A percentile compares a stretch with the other conserved stretches of the same genome.
These are phyloP conservation scores for Globisporangium nagaii DNA, from an alignment of 352 stramenopile species.

Conservation along the genomic window DNA sequence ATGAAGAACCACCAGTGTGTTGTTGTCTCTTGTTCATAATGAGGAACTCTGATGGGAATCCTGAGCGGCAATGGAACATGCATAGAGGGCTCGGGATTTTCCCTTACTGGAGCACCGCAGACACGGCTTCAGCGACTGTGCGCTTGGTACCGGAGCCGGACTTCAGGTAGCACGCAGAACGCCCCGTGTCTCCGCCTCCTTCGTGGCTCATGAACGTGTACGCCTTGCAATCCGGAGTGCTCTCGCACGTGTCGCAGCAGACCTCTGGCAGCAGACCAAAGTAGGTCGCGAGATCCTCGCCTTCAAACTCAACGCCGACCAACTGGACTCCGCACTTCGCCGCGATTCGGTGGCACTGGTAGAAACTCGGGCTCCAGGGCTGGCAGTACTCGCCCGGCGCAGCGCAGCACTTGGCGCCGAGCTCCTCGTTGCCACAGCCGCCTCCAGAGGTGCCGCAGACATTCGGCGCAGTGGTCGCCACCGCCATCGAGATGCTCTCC, in stretches of 20 bases:
- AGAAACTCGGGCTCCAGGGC: conserved; percentile 4
- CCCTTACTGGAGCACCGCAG: background rate
- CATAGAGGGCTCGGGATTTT: background rate
- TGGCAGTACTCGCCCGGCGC: background rate
- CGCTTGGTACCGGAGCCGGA: background rate
- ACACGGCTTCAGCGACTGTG: background rate
- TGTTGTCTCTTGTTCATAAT: too few species aligned
- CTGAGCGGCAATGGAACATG: background rate
- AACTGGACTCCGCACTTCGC: background rate
- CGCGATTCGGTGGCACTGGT: background rate
- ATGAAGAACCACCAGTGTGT: too few species aligned
- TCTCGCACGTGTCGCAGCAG: conserved; percentile 12
- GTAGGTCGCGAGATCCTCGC: background rate
- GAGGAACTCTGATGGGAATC: too few species aligned
- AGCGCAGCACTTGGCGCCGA: background rate
- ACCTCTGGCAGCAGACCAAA: background rate
- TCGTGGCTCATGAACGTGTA: conserved; percentile 14
- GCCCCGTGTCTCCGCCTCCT: background rate
- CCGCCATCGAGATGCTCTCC: background rate
- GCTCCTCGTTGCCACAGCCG: background rate
- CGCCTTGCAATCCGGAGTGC: conserved; percentile 7
- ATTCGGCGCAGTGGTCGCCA: background rate
- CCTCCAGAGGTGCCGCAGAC: background rate
- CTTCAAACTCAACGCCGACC: background rate
- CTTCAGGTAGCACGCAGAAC: conserved; percentile 11